Evolutionary conservation across 1,139 yeast genomes (phyloP).

Genomic region (Magnusiomyces paraingens): DNA sequence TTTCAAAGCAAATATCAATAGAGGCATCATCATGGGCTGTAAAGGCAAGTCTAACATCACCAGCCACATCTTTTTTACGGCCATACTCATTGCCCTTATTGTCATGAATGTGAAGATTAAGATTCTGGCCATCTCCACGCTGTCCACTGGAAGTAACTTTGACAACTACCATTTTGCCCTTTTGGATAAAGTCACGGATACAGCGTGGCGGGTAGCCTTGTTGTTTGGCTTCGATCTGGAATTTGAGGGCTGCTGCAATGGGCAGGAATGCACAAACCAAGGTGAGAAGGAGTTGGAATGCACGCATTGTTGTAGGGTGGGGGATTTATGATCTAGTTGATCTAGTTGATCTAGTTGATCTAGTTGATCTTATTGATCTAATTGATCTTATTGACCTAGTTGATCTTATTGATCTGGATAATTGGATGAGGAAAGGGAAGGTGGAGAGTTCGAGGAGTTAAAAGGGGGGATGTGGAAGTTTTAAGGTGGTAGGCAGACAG

Average conservation of each 20-base stretch:
- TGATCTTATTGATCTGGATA: too few relatives aligned
- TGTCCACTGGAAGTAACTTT: constrained; percentile 67
- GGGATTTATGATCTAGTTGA: neutral
- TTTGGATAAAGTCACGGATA: constrained; percentile 82
- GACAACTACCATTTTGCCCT: constrained; percentile 79
- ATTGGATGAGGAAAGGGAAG: too few relatives aligned
- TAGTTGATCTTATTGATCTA: too few relatives aligned
- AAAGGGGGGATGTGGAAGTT: neutral
- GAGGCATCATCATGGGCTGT: constrained; percentile 79
- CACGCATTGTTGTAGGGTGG: constrained; percentile 4
- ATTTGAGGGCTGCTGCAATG: constrained; percentile 30
- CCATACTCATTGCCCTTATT: constrained; percentile 37
- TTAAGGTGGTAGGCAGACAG: too few relatives aligned
- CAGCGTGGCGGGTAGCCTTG: constrained; percentile 47
- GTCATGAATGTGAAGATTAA: constrained; percentile 45
- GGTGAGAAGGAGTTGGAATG: constrained; percentile 13
- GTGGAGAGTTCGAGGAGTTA: too few relatives aligned
- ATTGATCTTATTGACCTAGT: too few relatives aligned
- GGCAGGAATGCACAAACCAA: constrained; percentile 20
- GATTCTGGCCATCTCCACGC: constrained; percentile 77
- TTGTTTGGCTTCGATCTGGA: constrained; percentile 31
- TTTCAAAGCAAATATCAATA: constrained; percentile 86
- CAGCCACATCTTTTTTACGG: constrained; percentile 43
- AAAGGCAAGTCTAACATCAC: constrained; percentile 66
- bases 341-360: too few relatives aligned